Percentiles rank a stretch among this genome's conserved stretches.
These are phyloP conservation scores for Suillus tomentosus DNA, from an alignment of 768 basidiomycete species.

Conservation along the genomic window DNA sequence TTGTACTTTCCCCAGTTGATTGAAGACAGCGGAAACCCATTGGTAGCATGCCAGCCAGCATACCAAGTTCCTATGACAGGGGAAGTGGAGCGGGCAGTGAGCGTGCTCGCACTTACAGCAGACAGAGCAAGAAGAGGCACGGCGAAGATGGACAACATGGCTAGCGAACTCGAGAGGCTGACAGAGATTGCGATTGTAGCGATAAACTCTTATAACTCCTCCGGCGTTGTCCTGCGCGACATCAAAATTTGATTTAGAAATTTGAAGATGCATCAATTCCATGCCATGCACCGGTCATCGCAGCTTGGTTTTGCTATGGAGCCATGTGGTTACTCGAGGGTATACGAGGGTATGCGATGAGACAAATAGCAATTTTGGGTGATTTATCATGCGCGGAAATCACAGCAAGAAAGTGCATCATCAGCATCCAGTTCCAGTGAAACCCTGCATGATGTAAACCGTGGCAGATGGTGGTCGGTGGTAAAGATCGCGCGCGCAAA, in stretches of 20 bases:
- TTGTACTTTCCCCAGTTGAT: slow-evolving; percentile 54
- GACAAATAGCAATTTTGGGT: neutral
- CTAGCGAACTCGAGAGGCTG: neutral
- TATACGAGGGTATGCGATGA: neutral
- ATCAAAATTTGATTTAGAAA: neutral
- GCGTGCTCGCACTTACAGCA: neutral
- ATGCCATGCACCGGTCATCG: neutral
- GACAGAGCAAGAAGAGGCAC: neutral
- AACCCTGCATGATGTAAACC: neutral
- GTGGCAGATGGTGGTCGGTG: neutral
- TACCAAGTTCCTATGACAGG: slow-evolving; percentile 46
- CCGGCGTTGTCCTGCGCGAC: neutral
- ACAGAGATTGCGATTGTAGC: neutral
- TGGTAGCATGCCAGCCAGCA: slow-evolving; percentile 33
- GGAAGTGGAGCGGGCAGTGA: neutral
- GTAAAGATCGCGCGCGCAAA: neutral
- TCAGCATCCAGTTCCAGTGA: neutral
- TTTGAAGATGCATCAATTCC: neutral
- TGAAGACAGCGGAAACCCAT: slow-evolving; percentile 42
- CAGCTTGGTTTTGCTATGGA: neutral
- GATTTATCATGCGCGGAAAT: neutral
- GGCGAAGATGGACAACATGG: slow-evolving; percentile 2
- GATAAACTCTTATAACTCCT: neutral
- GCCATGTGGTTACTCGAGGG: neutral
- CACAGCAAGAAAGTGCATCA: neutral